Conservation (phyloP, 1,284 basidiomycete genomes). For the Ganoderma meredithae region DNA sequence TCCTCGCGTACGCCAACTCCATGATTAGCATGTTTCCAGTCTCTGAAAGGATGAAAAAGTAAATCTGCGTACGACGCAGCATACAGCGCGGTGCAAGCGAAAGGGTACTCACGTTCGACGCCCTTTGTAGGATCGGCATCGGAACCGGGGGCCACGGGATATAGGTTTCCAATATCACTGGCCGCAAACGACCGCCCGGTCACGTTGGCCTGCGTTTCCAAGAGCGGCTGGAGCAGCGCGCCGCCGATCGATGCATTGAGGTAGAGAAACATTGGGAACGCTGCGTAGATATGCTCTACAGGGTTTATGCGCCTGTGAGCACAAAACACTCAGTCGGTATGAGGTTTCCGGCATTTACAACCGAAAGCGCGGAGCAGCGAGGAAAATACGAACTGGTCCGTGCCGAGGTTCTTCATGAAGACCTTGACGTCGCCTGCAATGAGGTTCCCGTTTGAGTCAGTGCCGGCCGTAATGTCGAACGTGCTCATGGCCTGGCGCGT, state of each 20-base stretch:
- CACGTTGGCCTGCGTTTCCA: slow-evolving; percentile 47
- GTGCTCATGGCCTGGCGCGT: slow-evolving; percentile 51
- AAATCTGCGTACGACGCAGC: neutral
- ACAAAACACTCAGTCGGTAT: neutral
- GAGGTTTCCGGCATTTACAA: neutral
- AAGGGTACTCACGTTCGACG: slow-evolving; percentile 20
- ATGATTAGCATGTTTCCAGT: slow-evolving; percentile 82
- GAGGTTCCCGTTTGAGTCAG: slow-evolving; percentile 41
- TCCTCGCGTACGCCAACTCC: slow-evolving; percentile 67
- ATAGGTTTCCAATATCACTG: slow-evolving; percentile 48
- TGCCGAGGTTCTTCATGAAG: slow-evolving; percentile 51
- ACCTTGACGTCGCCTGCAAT: slow-evolving; percentile 51
- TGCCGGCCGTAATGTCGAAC: slow-evolving; percentile 46
- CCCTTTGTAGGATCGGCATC: slow-evolving; percentile 12
- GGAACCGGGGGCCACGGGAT: slow-evolving; percentile 18
- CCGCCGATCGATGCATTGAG: slow-evolving; percentile 51
- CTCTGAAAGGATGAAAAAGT: slow-evolving; percentile 45
- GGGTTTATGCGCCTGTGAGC: slow-evolving; percentile 43
- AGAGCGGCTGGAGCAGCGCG: slow-evolving; percentile 52
- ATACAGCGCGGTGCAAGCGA: neutral
- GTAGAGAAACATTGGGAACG: slow-evolving; percentile 56
- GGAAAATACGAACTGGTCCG: neutral
- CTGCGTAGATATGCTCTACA: slow-evolving; percentile 56
- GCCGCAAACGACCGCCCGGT: slow-evolving; percentile 46
- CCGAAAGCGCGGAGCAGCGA: neutral